Base-by-base conservation (phyloP, 805 yeast species). In the Kuraishia ogatae region DNA sequence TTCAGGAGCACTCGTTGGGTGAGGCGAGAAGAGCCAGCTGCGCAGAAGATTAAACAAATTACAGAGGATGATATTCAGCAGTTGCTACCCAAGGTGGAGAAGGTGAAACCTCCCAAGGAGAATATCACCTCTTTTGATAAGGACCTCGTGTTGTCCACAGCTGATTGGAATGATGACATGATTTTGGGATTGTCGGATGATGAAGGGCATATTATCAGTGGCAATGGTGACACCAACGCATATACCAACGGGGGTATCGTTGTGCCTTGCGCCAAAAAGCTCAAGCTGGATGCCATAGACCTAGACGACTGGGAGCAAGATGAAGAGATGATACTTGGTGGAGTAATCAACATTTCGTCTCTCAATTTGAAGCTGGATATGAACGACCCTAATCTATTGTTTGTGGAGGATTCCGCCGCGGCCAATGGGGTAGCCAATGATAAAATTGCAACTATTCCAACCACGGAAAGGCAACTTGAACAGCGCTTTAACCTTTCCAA, bases 301-400 rank as follows among this genome's bases (percentile, higher is more conserved):
- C 71, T 75, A 61, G 73, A 75, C 56, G 82, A 80, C 48, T 67
- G 70, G 53, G 73, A 72, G 15, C 82, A 82, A 54, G 85, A 83
- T 29, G 93, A 87, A 61, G 87, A 84, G 26, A 74, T 79, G 58
- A 78, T 94, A n/a, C 80, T 92, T 53, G 85, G 87, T 48, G 98
- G 97, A 1, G 76, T 64, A 49, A 70, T 73, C 53, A 66, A 70
- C 51, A 57, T 67, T 2, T 73, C 70, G 2, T 51, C 63, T 0
- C 58, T 66, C 39, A 73, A 73, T 28, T 66, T 84, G 48, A 76
- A 76, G 59, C 69, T 94, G 50, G 96, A 93, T 68, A 79, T 91
- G 85, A 94, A 92, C 65, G 99, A 94, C 68, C 88, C 94, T 15
- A 77, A 84, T 54, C 71, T 94, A 56, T 69, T 93, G 48, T 85